Percentiles rank a stretch among this genome's conserved stretches.
Conservation (phyloP, 2,329 filamentous ascomycete species). For the Colletotrichum chlorophyti region DNA sequence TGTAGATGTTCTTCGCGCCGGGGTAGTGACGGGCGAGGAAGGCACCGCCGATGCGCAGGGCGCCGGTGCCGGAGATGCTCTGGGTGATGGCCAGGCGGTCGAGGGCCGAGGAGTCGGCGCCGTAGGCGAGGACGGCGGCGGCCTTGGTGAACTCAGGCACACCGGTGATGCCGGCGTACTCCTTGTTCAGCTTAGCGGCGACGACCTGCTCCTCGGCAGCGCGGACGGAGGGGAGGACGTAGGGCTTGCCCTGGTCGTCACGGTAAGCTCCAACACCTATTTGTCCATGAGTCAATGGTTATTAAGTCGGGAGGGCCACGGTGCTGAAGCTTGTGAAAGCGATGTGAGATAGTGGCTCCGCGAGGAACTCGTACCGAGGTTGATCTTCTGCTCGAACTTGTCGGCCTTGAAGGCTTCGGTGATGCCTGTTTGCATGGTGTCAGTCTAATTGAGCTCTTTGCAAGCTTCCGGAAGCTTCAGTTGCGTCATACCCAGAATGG, state of each 20-base stretch:
- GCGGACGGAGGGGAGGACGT: slow-evolving; percentile 92
- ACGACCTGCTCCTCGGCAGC: slow-evolving; percentile 89
- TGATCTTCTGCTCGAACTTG: slow-evolving; percentile 93
- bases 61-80: slow-evolving; percentile 97
- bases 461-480: slow-evolving; percentile 17
- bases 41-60: slow-evolving; percentile 90
- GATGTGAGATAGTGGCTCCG: background rate
- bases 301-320: background rate
- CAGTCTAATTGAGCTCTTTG: slow-evolving; percentile 30
- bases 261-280: slow-evolving; percentile 95
- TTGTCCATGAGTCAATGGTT: background rate
- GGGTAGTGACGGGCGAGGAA: slow-evolving; percentile 94
- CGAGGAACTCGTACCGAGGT: slow-evolving; percentile 72
- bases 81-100: slow-evolving; percentile 89
- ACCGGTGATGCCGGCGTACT: slow-evolving; percentile 97
- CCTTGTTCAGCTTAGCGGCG: slow-evolving; percentile 83
- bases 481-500: slow-evolving; percentile 72
- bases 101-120: slow-evolving; percentile 78
- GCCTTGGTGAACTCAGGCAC: slow-evolving; percentile 92
- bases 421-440: slow-evolving; percentile 64
- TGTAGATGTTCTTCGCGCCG: slow-evolving; percentile 92
- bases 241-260: slow-evolving; percentile 97
- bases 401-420: slow-evolving; percentile 99
- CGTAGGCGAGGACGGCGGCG: slow-evolving; percentile 90
- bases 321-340: slow-evolving; percentile 18